Conservation (phyloP, 768 basidiomycete genomes). For the Mycena haematopus region DNA sequence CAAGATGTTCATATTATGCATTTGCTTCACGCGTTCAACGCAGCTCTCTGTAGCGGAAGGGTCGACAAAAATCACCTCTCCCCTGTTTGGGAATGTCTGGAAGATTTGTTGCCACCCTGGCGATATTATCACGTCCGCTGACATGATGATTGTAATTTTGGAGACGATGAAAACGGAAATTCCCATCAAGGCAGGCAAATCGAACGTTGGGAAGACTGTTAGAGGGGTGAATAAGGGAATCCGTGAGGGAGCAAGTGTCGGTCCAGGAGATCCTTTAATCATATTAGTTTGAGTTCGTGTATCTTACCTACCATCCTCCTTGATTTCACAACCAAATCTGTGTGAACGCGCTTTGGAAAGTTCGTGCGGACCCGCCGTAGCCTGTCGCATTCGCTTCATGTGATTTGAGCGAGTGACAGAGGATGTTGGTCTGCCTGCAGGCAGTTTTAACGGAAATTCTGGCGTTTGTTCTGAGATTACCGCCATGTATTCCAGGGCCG, state of each 20-base stretch:
- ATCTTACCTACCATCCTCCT: too few species aligned
- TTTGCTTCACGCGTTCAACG: too few species aligned
- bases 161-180: constrained; percentile 77
- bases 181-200: constrained; percentile 50
- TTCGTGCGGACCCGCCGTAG: too few species aligned
- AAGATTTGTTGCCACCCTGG: constrained; percentile 54
- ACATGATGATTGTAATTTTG: constrained; percentile 54
- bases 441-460: too few species aligned
- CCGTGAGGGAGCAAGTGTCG: constrained; percentile 50
- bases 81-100: constrained; percentile 56
- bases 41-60: constrained; percentile 6
- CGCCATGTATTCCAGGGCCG: too few species aligned
- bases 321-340: too few species aligned
- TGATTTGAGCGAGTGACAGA: too few species aligned
- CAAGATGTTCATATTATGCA: not conserved
- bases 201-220: constrained; percentile 52
- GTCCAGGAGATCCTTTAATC: constrained; percentile 53
- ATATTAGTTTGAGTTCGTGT: too few species aligned
- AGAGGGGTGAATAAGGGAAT: constrained; percentile 47
- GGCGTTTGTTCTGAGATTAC: too few species aligned
- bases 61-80: constrained; percentile 35
- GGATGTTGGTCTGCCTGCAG: too few species aligned
- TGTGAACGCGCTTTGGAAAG: too few species aligned
- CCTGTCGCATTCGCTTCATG: too few species aligned
- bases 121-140: constrained; percentile 47